Evolutionary conservation across 2,329 filamentous ascomycete species (phyloP).

Genomic region (Neonectria hederae): DNA sequence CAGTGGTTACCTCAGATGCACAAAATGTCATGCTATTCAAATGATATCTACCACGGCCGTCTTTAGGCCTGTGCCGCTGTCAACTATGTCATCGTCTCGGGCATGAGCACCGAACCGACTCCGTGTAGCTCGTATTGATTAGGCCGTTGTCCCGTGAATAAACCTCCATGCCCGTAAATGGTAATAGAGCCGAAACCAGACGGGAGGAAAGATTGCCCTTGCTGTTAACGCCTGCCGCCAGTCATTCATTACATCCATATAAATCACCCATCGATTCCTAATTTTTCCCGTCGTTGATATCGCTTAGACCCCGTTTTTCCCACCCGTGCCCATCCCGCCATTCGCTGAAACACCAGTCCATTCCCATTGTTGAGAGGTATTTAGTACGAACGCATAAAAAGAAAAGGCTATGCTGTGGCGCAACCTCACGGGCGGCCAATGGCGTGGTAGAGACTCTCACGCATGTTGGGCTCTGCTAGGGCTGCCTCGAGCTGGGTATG

Average conservation of each 20-base stretch:
- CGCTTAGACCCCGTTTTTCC: neutral
- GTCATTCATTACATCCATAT: slow-evolving; percentile 1
- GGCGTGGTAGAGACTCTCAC: slow-evolving; percentile 36
- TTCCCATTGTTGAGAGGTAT: neutral
- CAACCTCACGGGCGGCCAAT: slow-evolving; percentile 30
- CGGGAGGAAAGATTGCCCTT: neutral
- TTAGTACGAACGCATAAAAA: neutral
- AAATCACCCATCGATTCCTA: neutral
- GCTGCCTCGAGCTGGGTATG: slow-evolving; percentile 35
- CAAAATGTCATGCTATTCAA: slow-evolving; percentile 7
- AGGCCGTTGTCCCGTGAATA: neutral
- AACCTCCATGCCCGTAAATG: neutral
- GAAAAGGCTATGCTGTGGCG: neutral
- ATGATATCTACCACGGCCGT: neutral
- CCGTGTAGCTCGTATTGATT: neutral
- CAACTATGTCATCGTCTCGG: neutral
- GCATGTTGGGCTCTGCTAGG: slow-evolving; percentile 36
- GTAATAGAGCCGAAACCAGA: neutral
- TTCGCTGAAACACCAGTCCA: neutral
- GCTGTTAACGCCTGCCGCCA: neutral
- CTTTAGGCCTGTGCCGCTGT: neutral
- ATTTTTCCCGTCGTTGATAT: neutral
- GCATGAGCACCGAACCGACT: no score
- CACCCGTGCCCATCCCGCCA: neutral
- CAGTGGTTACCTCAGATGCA: slow-evolving; percentile 12